A percentile compares a stretch with the other conserved stretches of the same genome.
Conservation (phyloP, 2,329 filamentous ascomycete species). For the Phaeosphaeria sp. region DNA sequence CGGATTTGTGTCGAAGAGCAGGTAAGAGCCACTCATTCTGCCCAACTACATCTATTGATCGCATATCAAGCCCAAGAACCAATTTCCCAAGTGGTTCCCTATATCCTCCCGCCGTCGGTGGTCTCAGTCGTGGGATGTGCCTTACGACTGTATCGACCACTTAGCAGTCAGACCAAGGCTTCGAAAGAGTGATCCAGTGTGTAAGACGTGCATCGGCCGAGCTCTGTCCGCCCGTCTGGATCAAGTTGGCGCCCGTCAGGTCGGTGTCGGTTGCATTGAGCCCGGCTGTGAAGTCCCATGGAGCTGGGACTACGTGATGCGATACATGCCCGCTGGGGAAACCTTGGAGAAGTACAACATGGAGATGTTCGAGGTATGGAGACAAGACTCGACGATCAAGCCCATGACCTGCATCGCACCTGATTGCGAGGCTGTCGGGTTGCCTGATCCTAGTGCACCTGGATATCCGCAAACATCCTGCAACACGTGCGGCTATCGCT, state of each 20-base stretch:
- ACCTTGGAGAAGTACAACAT: constrained; percentile 32
- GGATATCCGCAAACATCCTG: constrained; percentile 38
- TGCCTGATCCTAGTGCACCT: constrained; percentile 19
- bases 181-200: constrained; percentile 33
- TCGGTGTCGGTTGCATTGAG: constrained; percentile 30
- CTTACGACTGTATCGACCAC: constrained; percentile 28
- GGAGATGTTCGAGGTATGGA: constrained; percentile 31
- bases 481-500: constrained; percentile 20
- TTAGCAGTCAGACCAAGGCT: constrained; percentile 25
- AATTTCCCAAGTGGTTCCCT: constrained; percentile 28
- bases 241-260: constrained; percentile 24
- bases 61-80: not conserved
- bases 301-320: constrained; percentile 22
- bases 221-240: constrained; percentile 30
- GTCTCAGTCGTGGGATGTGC: constrained; percentile 11
- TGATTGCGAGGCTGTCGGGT: constrained; percentile 17
- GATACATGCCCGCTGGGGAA: constrained; percentile 23
- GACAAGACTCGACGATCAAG: constrained; percentile 10
- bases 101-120: constrained; percentile 3
- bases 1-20: constrained; percentile 30
- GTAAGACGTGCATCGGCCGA: constrained; percentile 32
- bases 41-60: not conserved
- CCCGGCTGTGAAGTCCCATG: constrained; percentile 28
- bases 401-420: constrained; percentile 23
- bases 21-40: not conserved